These are phyloP conservation scores for Lizanozyma gosingica DNA, from an alignment of 1,139 yeast species.

Conservation along the genomic window DNA sequence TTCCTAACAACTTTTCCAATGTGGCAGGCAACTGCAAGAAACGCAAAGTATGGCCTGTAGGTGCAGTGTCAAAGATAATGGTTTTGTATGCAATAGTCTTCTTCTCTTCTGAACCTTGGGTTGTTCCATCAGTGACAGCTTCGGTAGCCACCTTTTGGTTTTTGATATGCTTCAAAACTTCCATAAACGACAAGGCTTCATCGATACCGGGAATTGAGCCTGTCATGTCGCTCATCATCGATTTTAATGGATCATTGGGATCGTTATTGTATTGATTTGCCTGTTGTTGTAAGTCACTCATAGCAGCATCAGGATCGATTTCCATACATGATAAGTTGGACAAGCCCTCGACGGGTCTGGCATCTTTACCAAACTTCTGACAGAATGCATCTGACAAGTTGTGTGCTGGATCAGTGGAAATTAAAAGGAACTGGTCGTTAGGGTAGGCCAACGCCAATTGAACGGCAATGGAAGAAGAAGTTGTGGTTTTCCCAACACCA, in stretches of 20 bases:
- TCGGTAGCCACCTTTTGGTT: conserved; percentile 41
- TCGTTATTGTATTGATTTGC: conserved; percentile 47
- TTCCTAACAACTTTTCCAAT: conserved; percentile 74
- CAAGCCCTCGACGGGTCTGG: conserved; percentile 85
- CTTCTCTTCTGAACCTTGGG: conserved; percentile 22
- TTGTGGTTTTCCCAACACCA: conserved; percentile 97
- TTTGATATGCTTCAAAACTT: conserved; percentile 92
- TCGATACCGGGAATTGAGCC: conserved; percentile 96
- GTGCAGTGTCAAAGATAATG: conserved; percentile 95
- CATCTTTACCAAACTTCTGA: conserved; percentile 95
- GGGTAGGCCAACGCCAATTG: conserved; percentile 81
- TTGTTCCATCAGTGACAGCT: conserved; percentile 15
- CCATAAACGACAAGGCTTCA: conserved; percentile 96
- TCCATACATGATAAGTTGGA: conserved; percentile 92
- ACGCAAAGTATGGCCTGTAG: conserved; percentile 95
- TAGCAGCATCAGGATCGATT: conserved; percentile 91
- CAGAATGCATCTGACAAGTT: conserved; percentile 96
- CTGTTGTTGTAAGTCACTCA: conserved; percentile 77
- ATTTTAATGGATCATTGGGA: conserved; percentile 53
- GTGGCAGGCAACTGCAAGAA: conserved; percentile 92
- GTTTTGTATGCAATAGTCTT: conserved; percentile 56
- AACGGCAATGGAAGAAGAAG: conserved; percentile 90
- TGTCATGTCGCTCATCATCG: conserved; percentile 85
- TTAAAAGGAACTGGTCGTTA: conserved; percentile 70
- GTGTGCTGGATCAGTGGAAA: conserved; percentile 98